Conservation (phyloP, 2,329 filamentous ascomycete genomes). For the Alternaria solani region DNA sequence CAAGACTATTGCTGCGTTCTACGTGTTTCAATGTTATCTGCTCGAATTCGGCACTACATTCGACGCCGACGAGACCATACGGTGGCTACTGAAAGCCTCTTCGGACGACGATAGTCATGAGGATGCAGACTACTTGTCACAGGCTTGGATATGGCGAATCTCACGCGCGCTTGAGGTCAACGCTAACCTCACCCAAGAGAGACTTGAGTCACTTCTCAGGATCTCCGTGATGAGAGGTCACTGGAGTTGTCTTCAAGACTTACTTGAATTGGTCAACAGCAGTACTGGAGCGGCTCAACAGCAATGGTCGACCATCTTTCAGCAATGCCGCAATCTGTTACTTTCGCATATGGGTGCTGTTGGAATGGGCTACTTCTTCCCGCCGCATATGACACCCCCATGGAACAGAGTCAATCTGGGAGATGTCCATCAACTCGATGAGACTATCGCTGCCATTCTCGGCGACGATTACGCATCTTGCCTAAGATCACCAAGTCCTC, state of each 20-base stretch:
- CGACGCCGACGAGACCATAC: not conserved
- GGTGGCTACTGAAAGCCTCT: constrained; percentile 2
- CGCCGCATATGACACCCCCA: not conserved
- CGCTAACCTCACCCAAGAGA: not conserved
- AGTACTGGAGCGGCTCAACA: too few species aligned
- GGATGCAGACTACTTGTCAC: constrained; percentile 12
- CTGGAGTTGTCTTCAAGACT: too few species aligned
- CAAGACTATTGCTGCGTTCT: not conserved
- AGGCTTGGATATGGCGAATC: constrained; percentile 20
- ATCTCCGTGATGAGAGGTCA: too few species aligned
- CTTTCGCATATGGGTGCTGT: not conserved
- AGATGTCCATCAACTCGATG: not conserved
- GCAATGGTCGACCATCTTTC: not conserved
- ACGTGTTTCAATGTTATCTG: not conserved
- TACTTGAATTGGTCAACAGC: too few species aligned
- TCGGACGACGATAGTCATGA: constrained; percentile 15
- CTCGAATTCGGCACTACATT: not conserved
- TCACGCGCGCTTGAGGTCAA: not conserved
- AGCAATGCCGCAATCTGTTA: not conserved
- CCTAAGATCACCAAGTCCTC: too few species aligned
- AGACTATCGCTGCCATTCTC: not conserved
- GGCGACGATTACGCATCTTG: too few species aligned
- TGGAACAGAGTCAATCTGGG: not conserved
- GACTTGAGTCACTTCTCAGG: too few species aligned
- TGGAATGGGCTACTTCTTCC: not conserved